A percentile compares a stretch with the other conserved stretches of the same genome.
These are phyloP conservation scores for Avicennia marina DNA, from an alignment of 257 asterid genomes.

Conservation along the genomic window DNA sequence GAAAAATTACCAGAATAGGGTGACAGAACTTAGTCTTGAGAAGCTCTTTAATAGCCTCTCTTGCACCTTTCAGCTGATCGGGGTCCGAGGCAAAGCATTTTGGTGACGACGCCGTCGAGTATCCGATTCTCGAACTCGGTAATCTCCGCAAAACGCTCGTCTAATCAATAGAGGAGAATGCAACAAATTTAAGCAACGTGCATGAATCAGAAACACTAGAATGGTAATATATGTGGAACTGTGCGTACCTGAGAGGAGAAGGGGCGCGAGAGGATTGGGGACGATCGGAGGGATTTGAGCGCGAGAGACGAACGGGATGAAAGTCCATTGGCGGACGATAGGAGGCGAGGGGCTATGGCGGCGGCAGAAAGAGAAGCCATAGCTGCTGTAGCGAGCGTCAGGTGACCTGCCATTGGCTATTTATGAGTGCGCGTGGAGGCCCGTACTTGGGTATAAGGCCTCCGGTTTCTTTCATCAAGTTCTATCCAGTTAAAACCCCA, in stretches of 20 bases:
- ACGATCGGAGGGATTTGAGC: constrained; percentile 49
- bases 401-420: no score
- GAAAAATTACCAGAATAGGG: constrained; percentile 69
- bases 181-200: no score
- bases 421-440: no score
- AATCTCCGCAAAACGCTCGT: constrained; percentile 30
- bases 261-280: constrained; percentile 42
- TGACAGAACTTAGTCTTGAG: constrained; percentile 67
- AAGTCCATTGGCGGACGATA: constrained; percentile 36
- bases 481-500: no score
- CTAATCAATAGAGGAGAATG: constrained; percentile 12
- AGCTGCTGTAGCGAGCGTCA: constrained; percentile 24
- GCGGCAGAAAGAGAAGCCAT: constrained; percentile 56
- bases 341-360: constrained; percentile 31
- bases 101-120: constrained; percentile 56
- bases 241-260: constrained; percentile 66
- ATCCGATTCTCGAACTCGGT: constrained; percentile 41
- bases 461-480: no score
- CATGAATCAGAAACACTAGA: not conserved
- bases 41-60: constrained; percentile 81
- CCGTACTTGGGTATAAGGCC: no score
- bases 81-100: constrained; percentile 72
- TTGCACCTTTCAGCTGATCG: constrained; percentile 79
- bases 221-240: not conserved
- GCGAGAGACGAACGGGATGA: constrained; percentile 34